A percentile compares a stretch with the other conserved stretches of the same genome.
Conservation (phyloP, 139 green algal species). For the Spirogloea muscicola region DNA sequence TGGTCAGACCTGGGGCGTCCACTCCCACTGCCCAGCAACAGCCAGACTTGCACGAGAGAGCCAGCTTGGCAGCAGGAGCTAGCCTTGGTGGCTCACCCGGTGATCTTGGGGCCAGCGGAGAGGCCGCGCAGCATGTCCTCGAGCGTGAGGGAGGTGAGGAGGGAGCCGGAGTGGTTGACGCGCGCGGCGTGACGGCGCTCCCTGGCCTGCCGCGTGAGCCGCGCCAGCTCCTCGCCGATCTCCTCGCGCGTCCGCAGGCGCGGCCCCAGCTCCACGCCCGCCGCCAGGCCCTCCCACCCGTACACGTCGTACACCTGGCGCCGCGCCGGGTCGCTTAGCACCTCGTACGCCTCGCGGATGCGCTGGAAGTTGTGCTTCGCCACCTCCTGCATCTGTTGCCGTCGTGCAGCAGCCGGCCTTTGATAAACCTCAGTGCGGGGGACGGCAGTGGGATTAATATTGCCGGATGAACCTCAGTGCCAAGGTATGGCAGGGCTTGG, state of each 20-base stretch:
- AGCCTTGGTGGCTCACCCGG: background rate
- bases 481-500: too few relatives aligned
- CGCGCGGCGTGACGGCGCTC: slow-evolving; percentile 7
- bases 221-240: slow-evolving; percentile 43
- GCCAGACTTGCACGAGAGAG: too few relatives aligned
- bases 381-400: slow-evolving; percentile 34
- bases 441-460: too few relatives aligned
- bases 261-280: slow-evolving; percentile 37
- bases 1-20: too few relatives aligned
- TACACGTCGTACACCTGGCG: slow-evolving; percentile 55
- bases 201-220: slow-evolving; percentile 5
- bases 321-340: slow-evolving; percentile 29
- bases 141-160: slow-evolving; percentile 19
- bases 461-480: too few relatives aligned
- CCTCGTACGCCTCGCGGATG: slow-evolving; percentile 48
- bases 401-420: too few relatives aligned
- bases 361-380: slow-evolving; percentile 43
- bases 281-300: slow-evolving; percentile 34
- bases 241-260: slow-evolving; percentile 41
- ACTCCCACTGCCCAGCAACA: too few relatives aligned
- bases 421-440: too few relatives aligned
- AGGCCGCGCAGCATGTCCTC: slow-evolving; percentile 1
- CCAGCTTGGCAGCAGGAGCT: too few relatives aligned
- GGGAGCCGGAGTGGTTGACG: slow-evolving; percentile 9
- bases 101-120: background rate